Conservation (phyloP, 2,329 filamentous ascomycete species). For the Exophiala mesophila region DNA sequence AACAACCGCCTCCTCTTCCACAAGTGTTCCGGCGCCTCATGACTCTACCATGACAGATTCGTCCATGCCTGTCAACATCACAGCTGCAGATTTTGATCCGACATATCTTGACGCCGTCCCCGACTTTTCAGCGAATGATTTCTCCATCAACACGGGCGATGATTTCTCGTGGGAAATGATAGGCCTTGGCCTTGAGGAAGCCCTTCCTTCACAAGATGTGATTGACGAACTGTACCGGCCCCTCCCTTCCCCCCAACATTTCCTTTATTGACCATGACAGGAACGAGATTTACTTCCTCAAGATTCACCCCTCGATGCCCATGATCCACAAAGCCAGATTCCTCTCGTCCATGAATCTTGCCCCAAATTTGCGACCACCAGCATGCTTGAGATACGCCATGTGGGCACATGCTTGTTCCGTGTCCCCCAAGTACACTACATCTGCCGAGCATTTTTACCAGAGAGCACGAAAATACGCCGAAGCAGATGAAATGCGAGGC, state of each 20-base stretch:
- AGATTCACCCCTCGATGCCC: constrained; percentile 76
- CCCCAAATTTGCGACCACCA: constrained; percentile 79
- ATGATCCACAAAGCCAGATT: constrained; percentile 89
- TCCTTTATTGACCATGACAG: constrained; percentile 39
- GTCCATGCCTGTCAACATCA: constrained; percentile 15
- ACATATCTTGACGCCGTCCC: constrained; percentile 15
- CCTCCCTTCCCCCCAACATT: constrained; percentile 7
- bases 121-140: constrained; percentile 26
- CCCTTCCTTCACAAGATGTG: constrained; percentile 70
- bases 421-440: constrained; percentile 73
- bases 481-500: constrained; percentile 84
- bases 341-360: constrained; percentile 79
- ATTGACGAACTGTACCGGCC: constrained; percentile 71
- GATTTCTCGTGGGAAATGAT: constrained; percentile 81
- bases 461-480: constrained; percentile 81
- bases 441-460: constrained; percentile 87
- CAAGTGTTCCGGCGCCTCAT: constrained; percentile 1
- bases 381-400: constrained; percentile 88
- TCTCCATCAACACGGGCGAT: constrained; percentile 26
- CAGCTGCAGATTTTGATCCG: constrained; percentile 17
- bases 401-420: constrained; percentile 87
- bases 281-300: constrained; percentile 83
- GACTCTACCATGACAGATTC: constrained; percentile 9
- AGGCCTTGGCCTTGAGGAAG: constrained; percentile 73
- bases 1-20: neutral